Base-by-base conservation (phyloP, 345 rosid species). In the Clarkia xantiana region DNA sequence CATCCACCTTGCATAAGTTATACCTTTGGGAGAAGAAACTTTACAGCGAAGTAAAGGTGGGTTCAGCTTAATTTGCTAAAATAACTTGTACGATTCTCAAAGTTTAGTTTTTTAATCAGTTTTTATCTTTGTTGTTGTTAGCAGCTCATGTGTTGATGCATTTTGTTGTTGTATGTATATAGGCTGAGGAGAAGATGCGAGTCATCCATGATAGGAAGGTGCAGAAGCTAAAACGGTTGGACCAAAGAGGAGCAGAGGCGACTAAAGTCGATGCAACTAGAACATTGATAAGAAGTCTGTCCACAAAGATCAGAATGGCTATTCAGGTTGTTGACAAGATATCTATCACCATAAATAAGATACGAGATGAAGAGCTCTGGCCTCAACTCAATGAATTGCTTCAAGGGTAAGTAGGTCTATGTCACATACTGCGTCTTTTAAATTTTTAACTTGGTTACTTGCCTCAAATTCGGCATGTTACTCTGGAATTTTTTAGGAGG, bases 1-100 rank as follows among this genome's bases (percentile, higher is more conserved):
- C 82, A 39, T 71, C 75, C 15, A 77, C 71, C 52, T 43, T 80
- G 25, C 70, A 67, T 61, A 77, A 77, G 55, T 68, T 83, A 14
- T 66, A 62, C 40, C 65, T 77, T 67, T 83, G 85, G 84, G 88
- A 83, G 78, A 74, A 72, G 65, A 83, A 83, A 69, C 76, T 83
- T 45, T 80, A 77, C 58, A 62, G 60, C 53, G 85, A 83, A 65
- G 94, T 83, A 14, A 83, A 80, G 85, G 94, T 79, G 49, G 11
- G 57, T 23, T 42, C 11, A 34, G n/a, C 41, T 18, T 29, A 29
- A 7, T 29, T 29, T 29, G 36, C 8, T 29, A 29, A 29, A 29
- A 1, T 29, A 10, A 5, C 36, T 29, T 29, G 36, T 10, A 7
- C 36, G 9, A 1, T 29, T 29, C 0, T 1, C 36, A 29, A 29